phyloP scores from a whole-genome alignment of 2,329 filamentous ascomycete species.

The Trichoderma guizhouense region DNA sequence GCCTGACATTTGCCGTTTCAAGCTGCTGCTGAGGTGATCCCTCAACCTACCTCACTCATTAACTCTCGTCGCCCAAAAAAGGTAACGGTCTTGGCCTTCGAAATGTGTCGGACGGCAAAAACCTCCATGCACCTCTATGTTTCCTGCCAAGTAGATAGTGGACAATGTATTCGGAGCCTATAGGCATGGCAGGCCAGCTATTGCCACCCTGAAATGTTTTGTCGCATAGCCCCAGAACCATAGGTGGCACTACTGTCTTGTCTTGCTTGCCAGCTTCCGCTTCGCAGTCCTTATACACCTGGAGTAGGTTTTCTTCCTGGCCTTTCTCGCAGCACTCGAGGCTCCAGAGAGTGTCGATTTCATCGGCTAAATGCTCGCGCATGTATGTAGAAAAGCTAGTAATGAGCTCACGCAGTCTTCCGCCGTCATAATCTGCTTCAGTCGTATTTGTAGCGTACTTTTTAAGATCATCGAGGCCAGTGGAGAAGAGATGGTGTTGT shows the following conservation, averaged over 20 bases:
- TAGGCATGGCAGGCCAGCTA: neutral
- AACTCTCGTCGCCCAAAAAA: neutral
- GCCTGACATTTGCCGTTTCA: neutral
- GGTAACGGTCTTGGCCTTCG: neutral
- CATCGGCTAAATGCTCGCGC: neutral
- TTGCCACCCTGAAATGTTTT: neutral
- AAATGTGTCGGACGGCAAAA: neutral
- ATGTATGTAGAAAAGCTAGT: neutral
- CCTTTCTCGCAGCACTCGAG: neutral
- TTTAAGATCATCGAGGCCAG: neutral
- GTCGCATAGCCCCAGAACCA: neutral
- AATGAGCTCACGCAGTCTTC: neutral
- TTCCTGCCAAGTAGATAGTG: neutral
- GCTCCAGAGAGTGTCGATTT: neutral
- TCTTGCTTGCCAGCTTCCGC: neutral
- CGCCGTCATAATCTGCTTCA: neutral
- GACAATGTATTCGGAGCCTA: neutral
- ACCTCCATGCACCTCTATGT: neutral
- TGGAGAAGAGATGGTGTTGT: neutral
- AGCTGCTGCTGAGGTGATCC: neutral
- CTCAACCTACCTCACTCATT: neutral
- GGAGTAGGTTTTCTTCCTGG: neutral
- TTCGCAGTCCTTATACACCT: neutral
- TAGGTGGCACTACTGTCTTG: neutral
- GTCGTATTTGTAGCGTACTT: neutral